Percentiles rank a stretch among this genome's conserved stretches.
Conservation (phyloP, 2,329 filamentous ascomycete species). For the Aspergillus sp. region DNA sequence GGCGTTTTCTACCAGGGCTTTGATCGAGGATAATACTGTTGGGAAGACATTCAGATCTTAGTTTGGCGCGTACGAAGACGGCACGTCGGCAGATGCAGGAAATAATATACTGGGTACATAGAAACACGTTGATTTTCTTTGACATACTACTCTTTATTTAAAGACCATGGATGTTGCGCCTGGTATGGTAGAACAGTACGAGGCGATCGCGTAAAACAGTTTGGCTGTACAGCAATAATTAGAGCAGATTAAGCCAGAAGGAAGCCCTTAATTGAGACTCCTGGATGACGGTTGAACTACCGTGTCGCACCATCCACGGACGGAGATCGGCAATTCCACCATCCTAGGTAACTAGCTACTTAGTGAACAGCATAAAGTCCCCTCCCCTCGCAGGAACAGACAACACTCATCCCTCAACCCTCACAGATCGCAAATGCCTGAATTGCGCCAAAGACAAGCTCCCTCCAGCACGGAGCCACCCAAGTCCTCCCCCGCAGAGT, state of each 20-base stretch:
- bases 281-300: not conserved
- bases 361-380: not conserved
- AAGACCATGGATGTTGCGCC: too few relatives aligned
- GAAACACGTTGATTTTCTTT: too few relatives aligned
- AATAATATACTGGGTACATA: too few relatives aligned
- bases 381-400: not conserved
- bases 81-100: too few relatives aligned
- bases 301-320: not conserved
- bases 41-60: too few relatives aligned
- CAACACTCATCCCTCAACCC: not conserved
- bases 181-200: too few relatives aligned
- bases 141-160: too few relatives aligned
- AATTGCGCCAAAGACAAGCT: slow-evolving; percentile 30
- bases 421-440: slow-evolving; percentile 21
- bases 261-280: not conserved
- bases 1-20: not conserved
- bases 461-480: slow-evolving; percentile 9
- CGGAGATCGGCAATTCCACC: not conserved
- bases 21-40: too few relatives aligned
- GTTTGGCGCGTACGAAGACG: too few relatives aligned
- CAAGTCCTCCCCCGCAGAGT: slow-evolving; percentile 3
- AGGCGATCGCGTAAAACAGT: too few relatives aligned
- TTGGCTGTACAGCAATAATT: not conserved
- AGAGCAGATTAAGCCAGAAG: not conserved
- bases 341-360: not conserved